Evolutionary conservation across 805 yeast genomes (phyloP).

Genomic region (Brettanomyces custersianus): DNA sequence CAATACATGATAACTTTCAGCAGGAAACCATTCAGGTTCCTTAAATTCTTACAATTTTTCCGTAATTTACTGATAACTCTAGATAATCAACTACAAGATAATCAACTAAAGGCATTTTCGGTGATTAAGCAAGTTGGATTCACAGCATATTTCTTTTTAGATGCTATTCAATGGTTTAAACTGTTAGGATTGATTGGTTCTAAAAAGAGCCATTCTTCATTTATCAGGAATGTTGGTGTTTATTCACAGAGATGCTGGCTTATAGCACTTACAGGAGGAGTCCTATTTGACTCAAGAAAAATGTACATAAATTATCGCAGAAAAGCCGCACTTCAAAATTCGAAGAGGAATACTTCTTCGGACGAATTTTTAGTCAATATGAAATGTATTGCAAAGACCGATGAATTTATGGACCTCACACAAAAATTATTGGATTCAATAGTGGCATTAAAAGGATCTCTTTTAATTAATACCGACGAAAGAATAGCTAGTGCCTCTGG

Average conservation of each 20-base stretch:
- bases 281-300: conserved; percentile 50
- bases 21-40: conserved; percentile 77
- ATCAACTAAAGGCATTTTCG: conserved; percentile 40
- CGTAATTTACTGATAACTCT: conserved; percentile 58
- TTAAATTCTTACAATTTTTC: conserved; percentile 70
- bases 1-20: conserved; percentile 57
- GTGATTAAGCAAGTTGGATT: conserved; percentile 52
- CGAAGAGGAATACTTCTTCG: conserved; percentile 31
- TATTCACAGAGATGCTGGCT: conserved; percentile 73
- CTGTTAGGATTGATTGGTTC: conserved; percentile 46
- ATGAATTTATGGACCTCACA: conserved; percentile 57
- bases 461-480: conserved; percentile 54
- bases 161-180: conserved; percentile 53
- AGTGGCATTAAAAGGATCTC: conserved; percentile 65
- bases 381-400: no score
- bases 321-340: conserved; percentile 32
- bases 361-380: no score
- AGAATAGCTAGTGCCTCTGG: conserved; percentile 83
- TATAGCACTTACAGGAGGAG: conserved; percentile 54
- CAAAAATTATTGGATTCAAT: conserved; percentile 73
- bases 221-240: conserved; percentile 33
- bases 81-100: conserved; percentile 64
- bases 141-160: conserved; percentile 55
- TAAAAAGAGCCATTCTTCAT: conserved; percentile 11
- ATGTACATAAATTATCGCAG: conserved; percentile 33